Evolutionary conservation across 1,284 basidiomycete species (phyloP).

Genomic region (Pascua sp.): DNA sequence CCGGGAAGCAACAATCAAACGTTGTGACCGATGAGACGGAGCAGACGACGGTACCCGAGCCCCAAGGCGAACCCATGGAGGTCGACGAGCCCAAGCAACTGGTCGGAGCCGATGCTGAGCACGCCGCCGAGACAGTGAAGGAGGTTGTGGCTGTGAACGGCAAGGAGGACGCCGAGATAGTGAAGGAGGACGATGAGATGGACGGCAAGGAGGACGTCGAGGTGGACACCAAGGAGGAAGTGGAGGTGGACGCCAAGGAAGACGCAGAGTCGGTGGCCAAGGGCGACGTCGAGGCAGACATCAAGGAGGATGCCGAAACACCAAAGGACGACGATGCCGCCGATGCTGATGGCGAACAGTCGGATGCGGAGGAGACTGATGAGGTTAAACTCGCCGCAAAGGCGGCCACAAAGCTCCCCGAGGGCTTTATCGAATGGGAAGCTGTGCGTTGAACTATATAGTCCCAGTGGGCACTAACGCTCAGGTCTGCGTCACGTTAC

Average conservation of each 20-base stretch:
- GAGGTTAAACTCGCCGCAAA: constrained; percentile 36
- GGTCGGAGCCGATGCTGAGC: not conserved
- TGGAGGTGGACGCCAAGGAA: constrained; percentile 2
- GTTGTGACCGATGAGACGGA: too few relatives aligned
- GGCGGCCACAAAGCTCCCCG: constrained; percentile 37
- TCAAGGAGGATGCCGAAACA: constrained; percentile 9
- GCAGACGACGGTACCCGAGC: too few relatives aligned
- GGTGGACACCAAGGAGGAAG: not conserved
- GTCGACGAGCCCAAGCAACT: not conserved
- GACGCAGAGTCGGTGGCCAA: constrained; percentile 5
- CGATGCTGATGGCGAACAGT: constrained; percentile 11
- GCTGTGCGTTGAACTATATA: constrained; percentile 35
- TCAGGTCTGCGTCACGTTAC: constrained; percentile 53
- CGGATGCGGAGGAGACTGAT: constrained; percentile 13
- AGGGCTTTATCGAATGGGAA: constrained; percentile 52
- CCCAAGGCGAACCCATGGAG: too few relatives aligned
- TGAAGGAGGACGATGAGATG: constrained; percentile 7
- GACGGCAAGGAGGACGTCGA: constrained; percentile 13
- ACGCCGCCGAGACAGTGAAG: constrained; percentile 1
- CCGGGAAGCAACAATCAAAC: too few relatives aligned
- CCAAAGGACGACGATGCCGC: constrained; percentile 16
- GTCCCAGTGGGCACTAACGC: not conserved
- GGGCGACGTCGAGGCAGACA: constrained; percentile 6
- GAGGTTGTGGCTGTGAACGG: constrained; percentile 8
- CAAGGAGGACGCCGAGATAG: constrained; percentile 12